Conservation (phyloP, 31 red algal genomes). For the Porphyra umbilicalis region DNA sequence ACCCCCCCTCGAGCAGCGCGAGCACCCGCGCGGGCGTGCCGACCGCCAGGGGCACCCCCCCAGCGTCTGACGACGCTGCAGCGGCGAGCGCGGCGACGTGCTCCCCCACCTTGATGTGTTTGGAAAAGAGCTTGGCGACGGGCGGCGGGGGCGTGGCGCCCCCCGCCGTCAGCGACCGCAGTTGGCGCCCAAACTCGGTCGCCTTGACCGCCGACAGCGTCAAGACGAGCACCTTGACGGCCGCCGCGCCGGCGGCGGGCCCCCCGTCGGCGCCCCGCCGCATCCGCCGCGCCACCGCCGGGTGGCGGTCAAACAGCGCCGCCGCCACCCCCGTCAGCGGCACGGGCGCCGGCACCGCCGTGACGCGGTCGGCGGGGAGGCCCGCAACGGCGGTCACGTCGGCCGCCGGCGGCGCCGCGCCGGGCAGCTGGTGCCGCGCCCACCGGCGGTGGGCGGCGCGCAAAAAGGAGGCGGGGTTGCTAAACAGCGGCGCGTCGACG, state of each 20-base stretch:
- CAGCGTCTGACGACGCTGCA: not conserved
- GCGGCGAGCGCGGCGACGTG: not conserved
- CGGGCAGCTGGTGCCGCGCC: not conserved
- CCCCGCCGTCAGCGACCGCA: not conserved
- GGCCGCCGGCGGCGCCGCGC: not conserved
- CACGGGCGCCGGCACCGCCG: not conserved
- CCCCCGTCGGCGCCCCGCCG: not conserved
- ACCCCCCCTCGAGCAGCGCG: not conserved
- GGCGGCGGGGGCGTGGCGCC: not conserved
- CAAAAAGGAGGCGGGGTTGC: not conserved
- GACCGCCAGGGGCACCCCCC: not conserved
- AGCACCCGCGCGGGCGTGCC: not conserved
- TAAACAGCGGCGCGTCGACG: not conserved
- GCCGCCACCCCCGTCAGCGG: not conserved
- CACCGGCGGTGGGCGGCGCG: not conserved
- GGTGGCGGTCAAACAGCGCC: not conserved
- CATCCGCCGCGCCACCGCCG: not conserved
- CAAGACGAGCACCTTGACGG: not conserved
- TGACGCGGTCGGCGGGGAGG: not conserved
- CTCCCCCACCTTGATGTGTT: not conserved
- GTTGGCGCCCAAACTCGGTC: not conserved
- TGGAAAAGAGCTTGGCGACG: not conserved
- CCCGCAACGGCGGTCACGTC: not conserved
- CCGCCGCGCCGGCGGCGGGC: not conserved
- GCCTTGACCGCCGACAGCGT: not conserved